Percentiles rank a stretch among this genome's conserved stretches.
phyloP scores from a whole-genome alignment of 2,329 filamentous ascomycete species.

The Paracoccidioides lutzii region DNA sequence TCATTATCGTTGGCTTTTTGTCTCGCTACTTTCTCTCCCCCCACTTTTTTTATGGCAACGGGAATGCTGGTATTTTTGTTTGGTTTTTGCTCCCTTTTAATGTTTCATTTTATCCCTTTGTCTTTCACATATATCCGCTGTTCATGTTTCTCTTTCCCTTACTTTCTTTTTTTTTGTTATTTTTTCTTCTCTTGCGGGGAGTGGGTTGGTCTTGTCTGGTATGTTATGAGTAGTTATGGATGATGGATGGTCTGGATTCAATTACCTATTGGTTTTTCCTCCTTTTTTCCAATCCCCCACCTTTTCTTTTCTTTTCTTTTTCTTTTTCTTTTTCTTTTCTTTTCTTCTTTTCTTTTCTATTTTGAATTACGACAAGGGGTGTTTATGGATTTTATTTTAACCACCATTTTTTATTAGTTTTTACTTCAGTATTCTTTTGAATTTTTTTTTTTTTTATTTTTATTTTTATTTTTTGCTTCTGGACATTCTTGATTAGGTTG shows the following conservation, averaged over 20 bases:
- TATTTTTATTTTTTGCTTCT: not conserved
- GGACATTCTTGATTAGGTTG: too few species aligned
- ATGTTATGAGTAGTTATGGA: not conserved
- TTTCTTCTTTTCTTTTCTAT: not conserved
- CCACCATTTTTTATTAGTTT: not conserved
- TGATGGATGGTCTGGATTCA: not conserved
- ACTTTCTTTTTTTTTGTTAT: slow-evolving; percentile 12
- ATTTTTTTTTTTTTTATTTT: not conserved
- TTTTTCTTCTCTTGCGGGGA: slow-evolving; percentile 2
- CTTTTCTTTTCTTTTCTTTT: not conserved
- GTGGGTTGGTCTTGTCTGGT: not conserved
- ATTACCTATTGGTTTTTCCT: not conserved
- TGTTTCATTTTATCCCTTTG: not conserved
- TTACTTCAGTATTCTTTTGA: not conserved
- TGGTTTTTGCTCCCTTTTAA: not conserved
- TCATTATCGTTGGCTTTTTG: not conserved
- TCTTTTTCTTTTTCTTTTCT: not conserved
- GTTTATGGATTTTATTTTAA: not conserved
- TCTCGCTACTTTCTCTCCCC: not conserved
- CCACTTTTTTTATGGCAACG: not conserved
- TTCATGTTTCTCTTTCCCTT: slow-evolving; percentile 13
- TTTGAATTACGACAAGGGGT: not conserved
- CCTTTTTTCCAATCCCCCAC: too few species aligned
- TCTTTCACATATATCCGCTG: too few species aligned
- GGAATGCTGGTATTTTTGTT: too few species aligned